Base-by-base conservation (phyloP, 2,329 filamentous ascomycete species). In the Botrytis fabae region DNA sequence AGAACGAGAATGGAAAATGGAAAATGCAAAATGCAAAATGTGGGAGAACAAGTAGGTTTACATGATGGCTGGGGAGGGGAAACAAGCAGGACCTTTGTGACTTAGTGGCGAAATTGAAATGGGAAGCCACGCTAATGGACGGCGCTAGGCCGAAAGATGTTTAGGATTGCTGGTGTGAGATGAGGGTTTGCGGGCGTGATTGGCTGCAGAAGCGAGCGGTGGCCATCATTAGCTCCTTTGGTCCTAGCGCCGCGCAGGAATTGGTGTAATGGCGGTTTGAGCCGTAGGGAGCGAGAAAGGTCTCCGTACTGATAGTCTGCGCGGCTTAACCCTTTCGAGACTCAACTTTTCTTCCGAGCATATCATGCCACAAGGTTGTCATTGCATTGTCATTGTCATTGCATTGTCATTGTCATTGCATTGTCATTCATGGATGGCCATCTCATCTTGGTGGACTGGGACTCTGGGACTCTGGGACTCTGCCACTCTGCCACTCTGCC, bases 31-130 rank as follows among this genome's bases (percentile, higher is more conserved):
- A 22, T 65, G 65, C 18, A 35, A 68, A 32, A 59, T 68, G 69
- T 71, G 69, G 69, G 69, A 71, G 69, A 64, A 70, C 54, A 62
- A 64, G 44, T 51, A 63, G 46, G 44, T 63, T 71, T 63, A 61
- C 35, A 69, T 69, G 51, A 60, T 69, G 66, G 69, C 32, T 70
- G 57, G 68, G 59, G 44, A 40, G 40, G 63, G 63, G 35, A 66
- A 65, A 16, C 3, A 35, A 46, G 62, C 40, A 46, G 42, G 25
- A 46, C 32, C 32, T 32, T 14, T 9, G 42, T 46, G 35, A 7
- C 8, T 46, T 54, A 54, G 64, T 68, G 64, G 64, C 64, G 51
- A 35, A 68, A 69, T 59, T 60, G 66, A 35, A 35, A 69, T 59
- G 51, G 12, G 22, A 69, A 44, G 51, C 46, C n/a, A 20, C 38